Percentiles rank a stretch among this genome's conserved stretches.
Conservation (phyloP, 805 yeast genomes). For the Candida tammaniensis region DNA sequence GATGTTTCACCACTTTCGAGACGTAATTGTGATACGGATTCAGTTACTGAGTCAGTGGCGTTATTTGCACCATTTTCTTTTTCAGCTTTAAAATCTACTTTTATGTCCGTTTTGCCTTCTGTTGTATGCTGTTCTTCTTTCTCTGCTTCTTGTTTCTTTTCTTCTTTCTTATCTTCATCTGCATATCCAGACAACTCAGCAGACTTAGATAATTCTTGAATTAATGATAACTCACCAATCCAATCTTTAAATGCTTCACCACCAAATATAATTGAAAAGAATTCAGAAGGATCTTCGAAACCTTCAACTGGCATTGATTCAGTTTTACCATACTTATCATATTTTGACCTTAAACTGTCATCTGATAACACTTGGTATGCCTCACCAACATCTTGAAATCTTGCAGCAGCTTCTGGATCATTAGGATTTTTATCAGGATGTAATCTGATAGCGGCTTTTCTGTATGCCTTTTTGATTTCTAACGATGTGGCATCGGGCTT, state of each 20-base stretch:
- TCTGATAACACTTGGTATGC: conserved; percentile 79
- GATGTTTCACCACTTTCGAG: conserved; percentile 2
- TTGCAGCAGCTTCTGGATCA: conserved; percentile 43
- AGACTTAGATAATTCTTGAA: conserved; percentile 39
- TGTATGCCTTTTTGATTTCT: conserved; percentile 44
- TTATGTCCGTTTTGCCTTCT: background rate
- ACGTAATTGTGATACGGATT: background rate
- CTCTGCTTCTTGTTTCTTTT: conserved; percentile 22
- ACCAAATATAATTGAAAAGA: conserved; percentile 80
- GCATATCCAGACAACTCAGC: conserved; percentile 40
- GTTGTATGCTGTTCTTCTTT: background rate
- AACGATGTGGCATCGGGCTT: conserved; percentile 36
- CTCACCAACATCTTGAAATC: conserved; percentile 51
- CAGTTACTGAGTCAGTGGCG: background rate
- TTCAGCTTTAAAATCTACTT: background rate
- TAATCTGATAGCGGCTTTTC: conserved; percentile 42
- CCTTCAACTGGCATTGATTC: conserved; percentile 61
- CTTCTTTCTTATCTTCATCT: conserved; percentile 23
- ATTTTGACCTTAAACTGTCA: conserved; percentile 58
- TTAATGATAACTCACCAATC: conserved; percentile 75
- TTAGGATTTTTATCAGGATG: conserved; percentile 49
- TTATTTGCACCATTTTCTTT: background rate
- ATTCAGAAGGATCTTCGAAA: conserved; percentile 79
- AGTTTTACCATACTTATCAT: conserved; percentile 75
- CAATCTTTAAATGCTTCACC: conserved; percentile 77